Base-by-base conservation (phyloP, 106 monocot species). In the Posidonia australis region DNA sequence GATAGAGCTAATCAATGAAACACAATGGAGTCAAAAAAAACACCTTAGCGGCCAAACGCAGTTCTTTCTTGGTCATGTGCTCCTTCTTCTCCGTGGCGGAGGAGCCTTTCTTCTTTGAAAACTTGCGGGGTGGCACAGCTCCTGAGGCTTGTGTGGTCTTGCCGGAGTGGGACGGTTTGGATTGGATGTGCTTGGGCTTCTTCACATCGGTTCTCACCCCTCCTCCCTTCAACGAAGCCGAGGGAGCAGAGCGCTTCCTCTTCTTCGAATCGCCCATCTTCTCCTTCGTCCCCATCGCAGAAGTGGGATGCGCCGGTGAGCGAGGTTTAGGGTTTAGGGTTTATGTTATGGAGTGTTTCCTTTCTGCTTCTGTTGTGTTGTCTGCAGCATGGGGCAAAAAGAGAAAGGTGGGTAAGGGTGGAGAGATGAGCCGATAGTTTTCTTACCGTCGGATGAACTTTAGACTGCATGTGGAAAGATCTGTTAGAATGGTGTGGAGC, bases 11-110 rank as follows among this genome's bases (percentile, higher is more conserved):
- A 18, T 52, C n/a, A 1, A 20, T 52, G 7, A 5, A 5, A 52
- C 7, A 52, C n/a, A 52, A 52, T 45, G 44, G 13, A 45, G 13
- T 45, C 9, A 19, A 54, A 13, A 9, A 29, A 5, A 10, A 42
- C n/a, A 63, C 63, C 63, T 63, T 63, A 46, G 63, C 2, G 43
- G 27, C 63, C 25, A 63, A 44, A 18, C 63, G 63, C 13, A 63
- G 63, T 17, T 47, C 63, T 21, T 18, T 63, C 24, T 63, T 63
- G 44, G 46, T 63, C 63, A 46, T 47, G 9, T 42, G 63, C 24
- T 1, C 25, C 23, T 24, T 44, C 23, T 63, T 46, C 24, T 24
- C 63, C 44, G 21, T 23, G 1, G 44, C 42, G 9, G 17, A 3
- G n/a, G 11, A 0, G 11, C 9, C 46, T 44, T 46, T 63, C 16